phyloP scores from a whole-genome alignment of 2,329 filamentous ascomycete species.

The Venturia nashicola region DNA sequence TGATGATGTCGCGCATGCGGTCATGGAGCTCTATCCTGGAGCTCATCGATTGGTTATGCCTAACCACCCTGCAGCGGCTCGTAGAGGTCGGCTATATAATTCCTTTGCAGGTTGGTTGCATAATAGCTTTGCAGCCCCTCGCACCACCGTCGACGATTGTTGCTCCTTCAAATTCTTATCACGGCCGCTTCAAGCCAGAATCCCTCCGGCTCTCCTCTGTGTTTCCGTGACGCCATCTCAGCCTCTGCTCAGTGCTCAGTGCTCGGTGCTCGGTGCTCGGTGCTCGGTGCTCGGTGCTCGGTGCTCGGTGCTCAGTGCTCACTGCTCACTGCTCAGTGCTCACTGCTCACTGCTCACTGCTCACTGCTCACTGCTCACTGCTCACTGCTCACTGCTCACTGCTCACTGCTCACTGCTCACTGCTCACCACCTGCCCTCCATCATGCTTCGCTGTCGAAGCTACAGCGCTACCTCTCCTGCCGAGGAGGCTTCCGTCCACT shows the following conservation, averaged over 20 bases:
- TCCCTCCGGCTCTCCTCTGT: not conserved
- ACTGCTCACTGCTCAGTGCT: no score
- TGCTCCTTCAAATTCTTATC: conserved; percentile 2
- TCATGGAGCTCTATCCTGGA: not conserved
- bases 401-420: no score
- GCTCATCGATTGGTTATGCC: not conserved
- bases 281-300: no score
- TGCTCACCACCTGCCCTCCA: no score
- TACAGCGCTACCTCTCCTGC: not conserved
- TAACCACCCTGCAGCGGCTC: not conserved
- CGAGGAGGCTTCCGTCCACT: not conserved
- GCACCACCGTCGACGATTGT: conserved; percentile 2
- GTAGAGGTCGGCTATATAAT: no score
- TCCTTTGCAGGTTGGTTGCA: not conserved
- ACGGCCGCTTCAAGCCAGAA: not conserved
- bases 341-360: no score
- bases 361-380: no score
- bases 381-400: no score
- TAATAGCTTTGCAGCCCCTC: not conserved
- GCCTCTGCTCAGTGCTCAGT: no score
- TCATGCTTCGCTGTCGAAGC: not conserved
- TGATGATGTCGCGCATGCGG: not conserved
- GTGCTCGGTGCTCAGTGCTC: no score
- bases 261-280: no score
- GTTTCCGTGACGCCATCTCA: not conserved